Evolutionary conservation across 148 eudicot species (phyloP).

Genomic region (Chenopodium quinoa): DNA sequence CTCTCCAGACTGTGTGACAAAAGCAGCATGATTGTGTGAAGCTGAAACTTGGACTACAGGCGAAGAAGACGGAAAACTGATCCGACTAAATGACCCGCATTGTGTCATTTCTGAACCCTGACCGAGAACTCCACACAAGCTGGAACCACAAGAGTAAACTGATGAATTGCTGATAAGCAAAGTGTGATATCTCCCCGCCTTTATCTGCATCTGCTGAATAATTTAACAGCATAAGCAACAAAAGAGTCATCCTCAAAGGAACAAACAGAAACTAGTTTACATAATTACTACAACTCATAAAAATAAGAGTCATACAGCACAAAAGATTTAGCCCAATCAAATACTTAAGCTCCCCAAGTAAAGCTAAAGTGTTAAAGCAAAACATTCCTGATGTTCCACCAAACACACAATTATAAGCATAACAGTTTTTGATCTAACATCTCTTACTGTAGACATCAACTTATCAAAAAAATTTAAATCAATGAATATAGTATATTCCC

Average conservation of each 20-base stretch:
- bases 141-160: constrained; percentile 90
- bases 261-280: not conserved
- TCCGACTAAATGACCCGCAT: constrained; percentile 63
- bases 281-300: not conserved
- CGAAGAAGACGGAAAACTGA: constrained; percentile 57
- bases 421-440: too few species aligned
- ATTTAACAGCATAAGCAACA: constrained; percentile 16
- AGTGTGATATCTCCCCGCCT: constrained; percentile 86
- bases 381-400: not conserved
- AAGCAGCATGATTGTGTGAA: constrained; percentile 93
- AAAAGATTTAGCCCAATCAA: too few species aligned
- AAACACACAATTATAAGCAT: not conserved
- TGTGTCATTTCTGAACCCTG: constrained; percentile 91
- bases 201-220: constrained; percentile 88
- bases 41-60: constrained; percentile 81
- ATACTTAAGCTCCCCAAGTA: not conserved
- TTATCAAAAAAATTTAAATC: not conserved
- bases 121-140: constrained; percentile 96
- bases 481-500: not conserved
- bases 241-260: not conserved
- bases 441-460: not conserved
- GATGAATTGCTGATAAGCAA: constrained; percentile 70
- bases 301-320: too few species aligned
- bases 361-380: not conserved
- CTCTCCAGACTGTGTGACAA: constrained; percentile 82